phyloP scores from a whole-genome alignment of 2,329 filamentous ascomycete genomes.

The Diaporthe sp. region DNA sequence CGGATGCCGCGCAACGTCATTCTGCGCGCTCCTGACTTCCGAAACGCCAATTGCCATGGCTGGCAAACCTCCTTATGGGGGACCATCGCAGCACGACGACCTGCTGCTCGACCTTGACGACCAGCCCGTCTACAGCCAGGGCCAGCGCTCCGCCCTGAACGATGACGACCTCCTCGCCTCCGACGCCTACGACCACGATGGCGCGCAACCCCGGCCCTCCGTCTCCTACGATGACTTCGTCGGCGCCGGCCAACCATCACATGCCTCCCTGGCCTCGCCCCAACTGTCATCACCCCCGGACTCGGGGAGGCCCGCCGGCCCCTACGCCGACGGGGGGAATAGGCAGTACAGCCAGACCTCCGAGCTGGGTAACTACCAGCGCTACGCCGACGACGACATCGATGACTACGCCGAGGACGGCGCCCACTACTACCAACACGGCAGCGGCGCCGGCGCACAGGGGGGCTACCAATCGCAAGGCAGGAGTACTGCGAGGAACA shows the following conservation, averaged over 20 bases:
- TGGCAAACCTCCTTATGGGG: conserved; percentile 69
- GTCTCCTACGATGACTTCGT: conserved; percentile 97
- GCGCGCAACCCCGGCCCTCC: conserved; percentile 80
- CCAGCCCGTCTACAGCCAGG: conserved; percentile 79
- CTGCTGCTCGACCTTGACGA: conserved; percentile 83
- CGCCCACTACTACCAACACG: conserved; percentile 86
- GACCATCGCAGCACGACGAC: conserved; percentile 66
- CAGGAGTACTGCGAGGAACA: conserved; percentile 74
- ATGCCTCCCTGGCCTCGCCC: conserved; percentile 52
- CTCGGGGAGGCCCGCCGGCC: conserved; percentile 51
- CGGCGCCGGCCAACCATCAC: conserved; percentile 68
- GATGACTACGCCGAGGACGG: conserved; percentile 86
- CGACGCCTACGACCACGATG: conserved; percentile 79
- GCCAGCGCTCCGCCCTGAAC: conserved; percentile 82
- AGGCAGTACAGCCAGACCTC: conserved; percentile 81
- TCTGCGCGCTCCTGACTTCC: conserved; percentile 35
- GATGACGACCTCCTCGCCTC: conserved; percentile 85
- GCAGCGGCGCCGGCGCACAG: conserved; percentile 62
- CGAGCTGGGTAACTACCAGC: conserved; percentile 87
- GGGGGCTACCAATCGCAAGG: conserved; percentile 65
- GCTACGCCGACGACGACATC: conserved; percentile 85
- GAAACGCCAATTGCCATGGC: conserved; percentile 61
- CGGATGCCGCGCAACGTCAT: conserved; percentile 42
- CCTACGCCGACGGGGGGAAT: conserved; percentile 55
- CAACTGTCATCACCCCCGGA: conserved; percentile 54